Evolutionary conservation across 805 yeast species (phyloP).

Genomic region (Teunomyces panamensis): DNA sequence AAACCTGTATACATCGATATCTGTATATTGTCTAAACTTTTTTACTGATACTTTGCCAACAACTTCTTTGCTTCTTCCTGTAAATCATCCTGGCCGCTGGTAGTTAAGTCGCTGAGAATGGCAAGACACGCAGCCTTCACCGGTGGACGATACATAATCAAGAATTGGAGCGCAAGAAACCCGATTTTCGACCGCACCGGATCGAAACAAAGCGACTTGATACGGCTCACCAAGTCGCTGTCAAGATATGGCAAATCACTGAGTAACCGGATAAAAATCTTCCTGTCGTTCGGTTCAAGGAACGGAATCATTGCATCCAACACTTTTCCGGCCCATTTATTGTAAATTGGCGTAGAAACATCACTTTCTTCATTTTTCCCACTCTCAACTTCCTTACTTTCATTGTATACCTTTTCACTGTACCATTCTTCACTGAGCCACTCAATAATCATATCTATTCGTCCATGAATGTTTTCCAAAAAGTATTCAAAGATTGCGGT

Average conservation of each 20-base stretch:
- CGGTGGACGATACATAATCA: conserved; percentile 91
- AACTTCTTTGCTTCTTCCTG: conserved; percentile 45
- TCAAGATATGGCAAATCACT: conserved; percentile 84
- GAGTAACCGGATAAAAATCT: conserved; percentile 73
- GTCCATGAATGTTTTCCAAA: conserved; percentile 63
- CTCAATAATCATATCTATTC: conserved; percentile 74
- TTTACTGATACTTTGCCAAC: conserved; percentile 42
- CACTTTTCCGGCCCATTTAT: conserved; percentile 65
- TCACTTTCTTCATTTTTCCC: not conserved
- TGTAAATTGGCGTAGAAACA: conserved; percentile 35
- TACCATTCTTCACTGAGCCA: conserved; percentile 98
- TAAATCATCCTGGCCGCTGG: conserved; percentile 49
- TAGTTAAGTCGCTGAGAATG: conserved; percentile 44
- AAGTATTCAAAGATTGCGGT: conserved; percentile 70
- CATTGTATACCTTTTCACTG: conserved; percentile 47
- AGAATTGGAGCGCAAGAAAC: conserved; percentile 72
- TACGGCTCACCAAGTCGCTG: conserved; percentile 55
- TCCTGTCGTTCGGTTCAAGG: conserved; percentile 76
- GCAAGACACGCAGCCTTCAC: conserved; percentile 53
- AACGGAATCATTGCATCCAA: conserved; percentile 82
- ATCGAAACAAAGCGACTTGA: conserved; percentile 76
- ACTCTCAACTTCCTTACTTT: conserved; percentile 21
- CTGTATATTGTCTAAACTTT: not conserved
- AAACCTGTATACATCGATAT: not conserved
- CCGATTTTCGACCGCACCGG: conserved; percentile 83